These are phyloP conservation scores for Sordaria brevicollis DNA, from an alignment of 495 filamentous ascomycete genomes.

Conservation along the genomic window DNA sequence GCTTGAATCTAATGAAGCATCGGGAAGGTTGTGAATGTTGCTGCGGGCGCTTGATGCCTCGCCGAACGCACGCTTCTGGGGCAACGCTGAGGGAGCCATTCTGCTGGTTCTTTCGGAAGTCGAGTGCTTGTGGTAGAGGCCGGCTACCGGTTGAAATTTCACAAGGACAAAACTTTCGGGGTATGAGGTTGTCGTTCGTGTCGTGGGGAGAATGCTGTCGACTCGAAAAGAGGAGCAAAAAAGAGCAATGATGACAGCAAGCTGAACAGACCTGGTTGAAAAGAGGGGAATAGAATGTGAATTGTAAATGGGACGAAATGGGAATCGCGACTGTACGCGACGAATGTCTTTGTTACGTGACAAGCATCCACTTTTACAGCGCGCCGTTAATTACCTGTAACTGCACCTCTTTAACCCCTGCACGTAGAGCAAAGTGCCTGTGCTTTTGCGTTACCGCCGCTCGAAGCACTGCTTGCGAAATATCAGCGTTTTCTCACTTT, in stretches of 20 bases:
- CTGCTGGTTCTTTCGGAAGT: constrained; percentile 1
- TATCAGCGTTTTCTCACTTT: not conserved
- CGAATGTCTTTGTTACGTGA: not conserved
- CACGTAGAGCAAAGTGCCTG: not conserved
- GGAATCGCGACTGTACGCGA: not conserved
- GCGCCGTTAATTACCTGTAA: not conserved
- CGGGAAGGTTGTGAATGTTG: constrained; percentile 32
- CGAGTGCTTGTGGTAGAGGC: not conserved
- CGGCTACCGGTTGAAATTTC: not conserved
- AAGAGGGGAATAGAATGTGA: not conserved
- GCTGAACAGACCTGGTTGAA: not conserved
- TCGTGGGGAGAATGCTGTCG: not conserved
- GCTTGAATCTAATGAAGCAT: constrained; percentile 12
- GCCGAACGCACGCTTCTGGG: constrained; percentile 43
- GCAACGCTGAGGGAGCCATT: constrained; percentile 35
- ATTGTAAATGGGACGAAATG: not conserved
- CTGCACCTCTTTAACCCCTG: not conserved
- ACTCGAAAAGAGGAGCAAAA: not conserved
- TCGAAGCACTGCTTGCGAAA: not conserved
- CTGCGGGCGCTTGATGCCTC: constrained; percentile 38
- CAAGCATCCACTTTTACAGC: not conserved
- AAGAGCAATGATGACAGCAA: not conserved
- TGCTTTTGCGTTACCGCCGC: not conserved
- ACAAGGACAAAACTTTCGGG: not conserved
- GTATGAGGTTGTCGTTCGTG: not conserved